These are phyloP conservation scores for Penicillium sp. DNA, from an alignment of 2,329 filamentous ascomycete genomes.

Conservation along the genomic window DNA sequence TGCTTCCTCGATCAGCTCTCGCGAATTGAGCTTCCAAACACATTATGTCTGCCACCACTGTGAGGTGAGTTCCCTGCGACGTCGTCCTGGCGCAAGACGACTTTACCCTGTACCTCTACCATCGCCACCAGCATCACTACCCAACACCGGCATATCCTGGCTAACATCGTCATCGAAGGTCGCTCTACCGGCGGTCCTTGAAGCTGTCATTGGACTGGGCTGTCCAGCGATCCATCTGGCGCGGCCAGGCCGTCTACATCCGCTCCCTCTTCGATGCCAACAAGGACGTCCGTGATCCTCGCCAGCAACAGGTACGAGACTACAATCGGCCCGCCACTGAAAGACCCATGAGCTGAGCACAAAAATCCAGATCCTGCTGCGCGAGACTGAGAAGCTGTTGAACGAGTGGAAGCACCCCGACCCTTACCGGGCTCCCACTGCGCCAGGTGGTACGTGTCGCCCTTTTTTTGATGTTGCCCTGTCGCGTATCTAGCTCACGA, in stretches of 20 bases:
- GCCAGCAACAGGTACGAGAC: constrained; percentile 74
- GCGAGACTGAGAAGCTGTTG: constrained; percentile 84
- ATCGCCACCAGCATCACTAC: neutral
- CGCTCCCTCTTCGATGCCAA: constrained; percentile 95
- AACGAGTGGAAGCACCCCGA: constrained; percentile 98
- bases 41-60: constrained; percentile 44
- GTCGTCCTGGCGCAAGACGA: constrained; percentile 4
- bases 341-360: neutral
- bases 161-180: constrained; percentile 47
- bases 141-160: neutral
- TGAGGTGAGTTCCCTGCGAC: constrained; percentile 39
- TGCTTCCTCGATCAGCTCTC: neutral
- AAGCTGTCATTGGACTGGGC: constrained; percentile 96
- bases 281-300: constrained; percentile 77
- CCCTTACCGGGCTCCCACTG: constrained; percentile 84
- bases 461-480: constrained; percentile 2
- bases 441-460: constrained; percentile 76
- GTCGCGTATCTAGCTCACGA: constrained; percentile 22
- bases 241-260: constrained; percentile 94
- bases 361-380: constrained; percentile 70
- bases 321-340: neutral
- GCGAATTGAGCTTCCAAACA: constrained; percentile 8
- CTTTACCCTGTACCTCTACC: neutral
- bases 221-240: constrained; percentile 89
- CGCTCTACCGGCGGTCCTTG: constrained; percentile 86